Evolutionary conservation across 192 early-diverging fungal genomes (phyloP).

Genomic region (Spizellomyces sp.): DNA sequence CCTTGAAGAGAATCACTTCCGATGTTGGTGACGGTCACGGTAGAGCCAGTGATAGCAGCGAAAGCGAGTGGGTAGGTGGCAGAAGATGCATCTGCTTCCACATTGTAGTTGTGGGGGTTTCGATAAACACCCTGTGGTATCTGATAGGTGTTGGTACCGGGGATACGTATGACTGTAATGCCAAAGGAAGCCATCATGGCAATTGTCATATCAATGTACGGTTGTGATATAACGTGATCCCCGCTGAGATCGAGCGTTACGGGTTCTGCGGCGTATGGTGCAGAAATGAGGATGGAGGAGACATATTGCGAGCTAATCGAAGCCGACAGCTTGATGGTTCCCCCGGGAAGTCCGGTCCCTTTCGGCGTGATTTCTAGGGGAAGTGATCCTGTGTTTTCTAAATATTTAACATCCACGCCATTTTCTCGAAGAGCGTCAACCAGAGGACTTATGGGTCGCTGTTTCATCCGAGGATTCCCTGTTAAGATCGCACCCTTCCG

Average conservation of each 20-base stretch:
- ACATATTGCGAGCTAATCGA: conserved; percentile 98
- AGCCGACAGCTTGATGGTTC: conserved; percentile 85
- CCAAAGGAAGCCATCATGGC: conserved; percentile 98
- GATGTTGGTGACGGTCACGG: conserved; percentile 89
- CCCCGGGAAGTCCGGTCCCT: conserved; percentile 75
- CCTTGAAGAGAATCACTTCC: conserved; percentile 91
- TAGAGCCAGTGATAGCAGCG: conserved; percentile 91
- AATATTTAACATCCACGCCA: conserved; percentile 75
- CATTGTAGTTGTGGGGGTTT: conserved; percentile 82
- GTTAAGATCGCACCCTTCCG: conserved; percentile 62
- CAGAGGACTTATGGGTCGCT: conserved; percentile 89
- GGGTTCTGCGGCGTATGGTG: conserved; percentile 83
- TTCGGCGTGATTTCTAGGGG: conserved; percentile 83
- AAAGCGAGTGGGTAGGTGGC: conserved; percentile 97
- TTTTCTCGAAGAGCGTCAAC: conserved; percentile 83
- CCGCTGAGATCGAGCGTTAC: conserved; percentile 85
- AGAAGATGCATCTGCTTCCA: conserved; percentile 96
- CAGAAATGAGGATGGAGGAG: conserved; percentile 92
- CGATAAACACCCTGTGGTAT: conserved; percentile 78
- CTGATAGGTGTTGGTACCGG: conserved; percentile 73
- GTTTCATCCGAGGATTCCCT: conserved; percentile 97
- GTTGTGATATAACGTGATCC: conserved; percentile 94
- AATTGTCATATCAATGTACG: conserved; percentile 99
- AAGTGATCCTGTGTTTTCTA: conserved; percentile 80
- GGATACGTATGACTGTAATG: conserved; percentile 69